Evolutionary conservation across 2,329 filamentous ascomycete species (phyloP).

Genomic region (Plenodomus tracheiphilus): DNA sequence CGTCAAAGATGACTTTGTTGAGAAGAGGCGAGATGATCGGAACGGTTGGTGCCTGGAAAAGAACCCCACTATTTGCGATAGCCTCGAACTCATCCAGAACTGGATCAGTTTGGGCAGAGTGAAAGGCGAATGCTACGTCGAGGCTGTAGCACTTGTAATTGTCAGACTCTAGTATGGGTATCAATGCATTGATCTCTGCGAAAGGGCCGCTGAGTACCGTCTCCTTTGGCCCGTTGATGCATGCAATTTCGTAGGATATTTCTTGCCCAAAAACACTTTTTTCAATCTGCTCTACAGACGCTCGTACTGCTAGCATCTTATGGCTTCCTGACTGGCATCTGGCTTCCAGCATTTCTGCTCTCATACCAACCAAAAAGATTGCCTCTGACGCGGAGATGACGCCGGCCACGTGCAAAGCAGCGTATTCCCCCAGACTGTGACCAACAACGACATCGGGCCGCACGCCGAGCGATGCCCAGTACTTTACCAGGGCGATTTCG

Average conservation of each 20-base stretch:
- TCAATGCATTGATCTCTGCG: constrained; percentile 5
- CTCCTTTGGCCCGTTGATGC: constrained; percentile 31
- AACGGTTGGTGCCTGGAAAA: constrained; percentile 12
- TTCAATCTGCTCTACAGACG: constrained; percentile 3
- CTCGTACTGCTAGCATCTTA: constrained; percentile 27
- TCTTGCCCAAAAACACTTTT: not conserved
- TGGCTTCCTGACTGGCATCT: constrained; percentile 22
- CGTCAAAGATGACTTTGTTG: constrained; percentile 44
- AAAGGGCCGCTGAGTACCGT: constrained; percentile 31
- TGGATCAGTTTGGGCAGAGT: constrained; percentile 42
- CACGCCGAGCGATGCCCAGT: constrained; percentile 15
- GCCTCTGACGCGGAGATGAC: constrained; percentile 39
- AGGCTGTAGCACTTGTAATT: constrained; percentile 5
- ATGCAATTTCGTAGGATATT: constrained; percentile 22
- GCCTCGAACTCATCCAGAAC: constrained; percentile 48
- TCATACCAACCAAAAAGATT: constrained; percentile 41
- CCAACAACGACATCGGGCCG: constrained; percentile 18
- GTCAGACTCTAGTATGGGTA: not conserved
- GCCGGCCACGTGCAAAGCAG: constrained; percentile 40
- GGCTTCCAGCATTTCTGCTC: constrained; percentile 36
- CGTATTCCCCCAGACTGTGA: constrained; percentile 46
- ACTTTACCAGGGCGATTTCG: constrained; percentile 37
- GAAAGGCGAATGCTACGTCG: constrained; percentile 21
- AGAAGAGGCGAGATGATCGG: constrained; percentile 52
- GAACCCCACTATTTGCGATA: constrained; percentile 21